Evolutionary conservation across 176 grass and related monocot species (phyloP).

Genomic region (Chloris gayana): DNA sequence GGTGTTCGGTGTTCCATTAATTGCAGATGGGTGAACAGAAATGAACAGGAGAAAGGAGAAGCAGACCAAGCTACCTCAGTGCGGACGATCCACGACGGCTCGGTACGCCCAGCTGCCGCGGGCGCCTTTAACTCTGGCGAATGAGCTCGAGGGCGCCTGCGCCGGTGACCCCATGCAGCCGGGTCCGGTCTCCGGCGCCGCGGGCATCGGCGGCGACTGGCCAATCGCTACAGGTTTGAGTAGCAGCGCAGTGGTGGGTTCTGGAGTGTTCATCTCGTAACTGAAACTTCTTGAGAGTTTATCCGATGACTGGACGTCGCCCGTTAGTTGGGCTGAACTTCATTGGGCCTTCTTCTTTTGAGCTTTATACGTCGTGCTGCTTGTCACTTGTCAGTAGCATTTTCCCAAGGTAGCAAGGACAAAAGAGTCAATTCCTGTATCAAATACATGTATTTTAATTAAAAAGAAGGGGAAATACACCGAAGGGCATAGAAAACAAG

Average conservation of each 20-base stretch:
- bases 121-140: conserved; percentile 29
- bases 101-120: conserved; percentile 10
- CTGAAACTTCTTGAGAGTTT: conserved; percentile 22
- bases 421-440: no score
- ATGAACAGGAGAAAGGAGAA: background rate
- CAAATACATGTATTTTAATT: no score
- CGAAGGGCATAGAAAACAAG: no score
- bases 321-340: background rate
- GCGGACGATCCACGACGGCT: conserved; percentile 73
- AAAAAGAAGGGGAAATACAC: no score
- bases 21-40: conserved; percentile 8
- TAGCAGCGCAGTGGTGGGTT: background rate
- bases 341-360: background rate
- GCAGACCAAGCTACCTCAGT: conserved; percentile 49
- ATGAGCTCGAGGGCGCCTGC: conserved; percentile 10
- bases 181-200: conserved; percentile 36
- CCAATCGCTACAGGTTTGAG: background rate
- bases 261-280: no score
- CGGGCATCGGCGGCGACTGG: conserved; percentile 5
- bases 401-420: no score
- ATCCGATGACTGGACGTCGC: background rate
- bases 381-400: background rate
- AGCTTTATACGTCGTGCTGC: background rate
- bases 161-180: conserved; percentile 1
- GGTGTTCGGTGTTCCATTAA: conserved; percentile 40